Base-by-base conservation (phyloP, 176 grass and related monocot genomes). In the Chloris gayana region DNA sequence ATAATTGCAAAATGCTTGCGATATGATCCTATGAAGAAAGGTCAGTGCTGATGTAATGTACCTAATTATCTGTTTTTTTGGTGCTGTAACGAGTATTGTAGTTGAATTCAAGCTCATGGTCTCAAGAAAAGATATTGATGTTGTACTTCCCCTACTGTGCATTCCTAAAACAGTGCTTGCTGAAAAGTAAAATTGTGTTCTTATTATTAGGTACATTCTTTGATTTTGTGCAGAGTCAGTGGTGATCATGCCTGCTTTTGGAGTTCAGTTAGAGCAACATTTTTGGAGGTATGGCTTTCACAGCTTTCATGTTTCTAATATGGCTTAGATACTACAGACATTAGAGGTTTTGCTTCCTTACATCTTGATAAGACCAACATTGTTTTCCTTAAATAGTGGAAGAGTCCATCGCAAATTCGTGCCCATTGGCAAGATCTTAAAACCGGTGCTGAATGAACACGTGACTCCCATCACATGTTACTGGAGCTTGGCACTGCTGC, bases 21-120 rank as follows among this genome's bases (percentile, higher is more conserved):
- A 70, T 91, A 89, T 45, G 87, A 87, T 17, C 84, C 81, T 83
- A 67, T 95, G 35, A 95, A 87, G 79, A 98, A 98, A 93, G 95
- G 95, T 95, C 44, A 13, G 35, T 14, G 1, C 17, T 47, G 29
- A 38, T 27, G 5, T 30, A 44, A 19, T 53, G 26, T 24, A 54
- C 63, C 32, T 59, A 26, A 26, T 22, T 81, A 35, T 4, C 8
- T 65, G 18, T 72, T 2, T 70, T 70, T 42, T 76, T 10, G 7
- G 3, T 87, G 2, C 12, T 53, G 0, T 47, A 70, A 21, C 27
- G 4, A 69, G 24, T 70, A 5, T 60, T 60, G 14, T 64, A 60
- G 38, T 38, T 22, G 10, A 39, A 12, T 72, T 47, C 67, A n/a
- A 59, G 21, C 33, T 73, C 13, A 13, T 19, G 11, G 14, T 49